A percentile compares a stretch with the other conserved stretches of the same genome.
phyloP scores from a whole-genome alignment of 163 green algal genomes.

The Chlorella variabilis region DNA sequence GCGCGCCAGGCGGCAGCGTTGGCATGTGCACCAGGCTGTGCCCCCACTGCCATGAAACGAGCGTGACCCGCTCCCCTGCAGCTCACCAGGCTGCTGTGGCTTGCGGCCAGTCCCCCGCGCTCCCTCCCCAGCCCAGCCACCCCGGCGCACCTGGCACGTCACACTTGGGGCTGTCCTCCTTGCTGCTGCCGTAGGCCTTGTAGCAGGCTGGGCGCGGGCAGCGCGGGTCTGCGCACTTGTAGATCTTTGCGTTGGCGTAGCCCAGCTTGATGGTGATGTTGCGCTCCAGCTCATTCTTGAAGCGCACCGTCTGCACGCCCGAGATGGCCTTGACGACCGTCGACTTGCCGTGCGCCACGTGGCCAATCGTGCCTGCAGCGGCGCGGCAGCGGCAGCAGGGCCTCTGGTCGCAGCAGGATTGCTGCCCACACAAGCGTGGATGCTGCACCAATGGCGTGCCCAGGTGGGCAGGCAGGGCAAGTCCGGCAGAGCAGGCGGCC shows the following conservation, averaged over 20 bases:
- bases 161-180: slow-evolving; percentile 94
- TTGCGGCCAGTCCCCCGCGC: too few relatives aligned
- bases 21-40: neutral
- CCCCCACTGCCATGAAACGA: neutral
- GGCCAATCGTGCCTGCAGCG: slow-evolving; percentile 93
- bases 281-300: slow-evolving; percentile 99
- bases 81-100: too few relatives aligned
- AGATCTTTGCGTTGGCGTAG: slow-evolving; percentile 99
- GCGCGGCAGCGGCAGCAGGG: too few relatives aligned
- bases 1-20: too few relatives aligned
- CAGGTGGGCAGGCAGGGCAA: too few relatives aligned
- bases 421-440: too few relatives aligned
- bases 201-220: slow-evolving; percentile 91
- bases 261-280: slow-evolving; percentile 99
- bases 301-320: slow-evolving; percentile 97
- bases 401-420: too few relatives aligned
- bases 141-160: slow-evolving; percentile 65
- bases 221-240: slow-evolving; percentile 75
- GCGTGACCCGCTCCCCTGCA: too few relatives aligned
- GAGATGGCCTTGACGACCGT: slow-evolving; percentile 99
- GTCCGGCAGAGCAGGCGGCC: neutral
- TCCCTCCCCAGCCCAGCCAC: too few relatives aligned
- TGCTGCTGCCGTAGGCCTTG: slow-evolving; percentile 88
- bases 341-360: slow-evolving; percentile 99
- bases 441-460: too few relatives aligned